Base-by-base conservation (phyloP, 495 filamentous ascomycete species). In the Xylaria telfairii region DNA sequence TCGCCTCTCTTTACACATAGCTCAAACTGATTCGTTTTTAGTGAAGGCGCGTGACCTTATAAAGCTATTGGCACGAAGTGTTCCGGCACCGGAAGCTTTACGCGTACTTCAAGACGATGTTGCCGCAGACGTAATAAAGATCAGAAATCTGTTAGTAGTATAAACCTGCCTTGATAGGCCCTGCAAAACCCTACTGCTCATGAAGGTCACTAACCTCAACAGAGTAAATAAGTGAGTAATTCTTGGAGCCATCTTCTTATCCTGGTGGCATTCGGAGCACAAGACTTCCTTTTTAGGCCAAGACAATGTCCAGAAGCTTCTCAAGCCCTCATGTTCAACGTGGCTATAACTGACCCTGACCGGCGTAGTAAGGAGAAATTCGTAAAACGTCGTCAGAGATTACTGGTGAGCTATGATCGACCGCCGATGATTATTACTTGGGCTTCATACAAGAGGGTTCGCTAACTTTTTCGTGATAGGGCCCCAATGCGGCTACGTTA, bases 331-430 rank as follows among this genome's bases (percentile, higher is more conserved):
- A n/a, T n/a, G n/a, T n/a, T n/a, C n/a, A n/a, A n/a, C n/a, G n/a
- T n/a, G n/a, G n/a, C n/a, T n/a, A n/a, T n/a, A n/a, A n/a, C n/a
- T n/a, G n/a, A n/a, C n/a, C n/a, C n/a, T n/a, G n/a, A n/a, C n/a
- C n/a, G n/a, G n/a, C n/a, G n/a, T n/a, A n/a, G n/a, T 80, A 98
- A 97, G 81, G 95, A 98, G 72, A 92, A 95, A 49, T 99, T 99
- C 78, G 92, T 97, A 63, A 99, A 99, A 86, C 88, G 96, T 42
- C 89, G 96, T 60, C 96, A 99, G 81, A 86, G 96, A 63, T 95
- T 98, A 63, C 83, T 98, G 54, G 95, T 96, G 1, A 84, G 82
- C 65, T 75, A 76, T 49, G 80, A 80, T 54, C 77, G 77, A 57
- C 10, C 3, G 4, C 10, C 32, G 3, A 44, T 21, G 15, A 24